Percentiles rank a stretch among this genome's conserved stretches.
phyloP scores from a whole-genome alignment of 1,139 yeast species.

The Pichia sp. region DNA sequence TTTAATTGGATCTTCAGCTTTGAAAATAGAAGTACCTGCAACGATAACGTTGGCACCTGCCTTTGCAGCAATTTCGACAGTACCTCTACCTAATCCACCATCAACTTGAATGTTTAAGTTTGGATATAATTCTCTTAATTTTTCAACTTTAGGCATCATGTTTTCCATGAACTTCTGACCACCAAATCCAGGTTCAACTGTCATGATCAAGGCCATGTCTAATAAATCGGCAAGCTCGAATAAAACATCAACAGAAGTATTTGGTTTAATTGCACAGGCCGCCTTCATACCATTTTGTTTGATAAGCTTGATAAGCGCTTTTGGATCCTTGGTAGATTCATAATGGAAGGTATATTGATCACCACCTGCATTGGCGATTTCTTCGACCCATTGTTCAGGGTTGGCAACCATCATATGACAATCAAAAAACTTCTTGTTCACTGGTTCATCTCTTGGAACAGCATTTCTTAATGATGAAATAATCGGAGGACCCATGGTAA shows the following conservation, averaged over 20 bases:
- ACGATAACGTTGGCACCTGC: constrained; percentile 98
- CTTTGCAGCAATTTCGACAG: constrained; percentile 74
- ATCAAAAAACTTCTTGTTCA: constrained; percentile 57
- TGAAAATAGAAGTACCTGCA: constrained; percentile 91
- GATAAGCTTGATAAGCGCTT: constrained; percentile 65
- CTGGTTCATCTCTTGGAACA: constrained; percentile 44
- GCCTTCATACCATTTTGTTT: constrained; percentile 81
- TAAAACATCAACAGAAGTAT: constrained; percentile 80
- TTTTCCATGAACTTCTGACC: constrained; percentile 94
- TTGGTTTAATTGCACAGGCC: constrained; percentile 93
- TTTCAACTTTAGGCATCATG: constrained; percentile 93
- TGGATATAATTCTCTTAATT: constrained; percentile 62
- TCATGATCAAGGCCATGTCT: constrained; percentile 94
- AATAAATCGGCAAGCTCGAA: constrained; percentile 58
- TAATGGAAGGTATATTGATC: constrained; percentile 95
- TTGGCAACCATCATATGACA: constrained; percentile 98
- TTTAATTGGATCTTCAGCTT: constrained; percentile 68
- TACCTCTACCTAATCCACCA: constrained; percentile 88
- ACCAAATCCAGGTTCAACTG: constrained; percentile 98
- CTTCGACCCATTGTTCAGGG: constrained; percentile 93
- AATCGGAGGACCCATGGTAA: constrained; percentile 88
- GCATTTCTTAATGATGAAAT: constrained; percentile 71
- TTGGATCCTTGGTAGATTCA: constrained; percentile 82
- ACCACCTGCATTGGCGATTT: constrained; percentile 91
- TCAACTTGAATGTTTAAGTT: constrained; percentile 87